A percentile compares a stretch with the other conserved stretches of the same genome.
These are phyloP conservation scores for Poa pratensis DNA, from an alignment of 176 grass and related monocot species.

Conservation along the genomic window DNA sequence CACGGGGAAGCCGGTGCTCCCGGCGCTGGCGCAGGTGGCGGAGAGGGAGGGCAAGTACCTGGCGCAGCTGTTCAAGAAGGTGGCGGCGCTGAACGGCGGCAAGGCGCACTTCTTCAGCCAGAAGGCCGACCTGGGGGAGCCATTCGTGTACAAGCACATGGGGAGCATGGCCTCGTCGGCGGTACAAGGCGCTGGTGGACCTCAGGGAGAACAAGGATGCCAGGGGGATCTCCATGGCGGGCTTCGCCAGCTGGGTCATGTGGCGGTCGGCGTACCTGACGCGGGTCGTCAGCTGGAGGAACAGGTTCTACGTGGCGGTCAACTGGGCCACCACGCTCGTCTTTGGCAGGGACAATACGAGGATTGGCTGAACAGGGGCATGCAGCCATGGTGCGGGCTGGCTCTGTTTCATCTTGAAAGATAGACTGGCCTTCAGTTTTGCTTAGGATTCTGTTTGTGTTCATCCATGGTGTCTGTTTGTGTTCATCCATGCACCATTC, in stretches of 20 bases:
- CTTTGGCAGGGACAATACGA: conserved; percentile 84
- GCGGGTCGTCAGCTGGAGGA: conserved; percentile 84
- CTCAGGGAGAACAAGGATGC: conserved; percentile 89
- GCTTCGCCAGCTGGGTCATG: conserved; percentile 79
- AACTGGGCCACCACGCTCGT: conserved; percentile 85
- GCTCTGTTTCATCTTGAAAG: not conserved
- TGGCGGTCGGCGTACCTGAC: conserved; percentile 92
- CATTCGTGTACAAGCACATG: conserved; percentile 92
- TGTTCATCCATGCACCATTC: not conserved
- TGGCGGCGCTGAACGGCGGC: conserved; percentile 68
- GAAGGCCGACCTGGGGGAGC: conserved; percentile 60
- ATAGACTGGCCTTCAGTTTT: conserved; percentile 17
- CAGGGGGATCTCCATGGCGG: conserved; percentile 63
- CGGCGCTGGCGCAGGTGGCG: conserved; percentile 94
- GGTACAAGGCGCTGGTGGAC: conserved; percentile 94
- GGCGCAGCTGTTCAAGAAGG: conserved; percentile 50
- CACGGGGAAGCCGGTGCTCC: conserved; percentile 76
- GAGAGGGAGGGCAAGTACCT: conserved; percentile 89
- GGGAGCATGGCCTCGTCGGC: conserved; percentile 98
- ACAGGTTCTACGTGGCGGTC: conserved; percentile 81
- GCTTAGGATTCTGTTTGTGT: conserved; percentile 8
- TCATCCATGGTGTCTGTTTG: not conserved
- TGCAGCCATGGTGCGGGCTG: not conserved
- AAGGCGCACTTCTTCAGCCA: conserved; percentile 56
- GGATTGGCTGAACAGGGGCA: conserved; percentile 54